These are phyloP conservation scores for Malus sylvestris DNA, from an alignment of 306 rosid genomes.

Conservation along the genomic window DNA sequence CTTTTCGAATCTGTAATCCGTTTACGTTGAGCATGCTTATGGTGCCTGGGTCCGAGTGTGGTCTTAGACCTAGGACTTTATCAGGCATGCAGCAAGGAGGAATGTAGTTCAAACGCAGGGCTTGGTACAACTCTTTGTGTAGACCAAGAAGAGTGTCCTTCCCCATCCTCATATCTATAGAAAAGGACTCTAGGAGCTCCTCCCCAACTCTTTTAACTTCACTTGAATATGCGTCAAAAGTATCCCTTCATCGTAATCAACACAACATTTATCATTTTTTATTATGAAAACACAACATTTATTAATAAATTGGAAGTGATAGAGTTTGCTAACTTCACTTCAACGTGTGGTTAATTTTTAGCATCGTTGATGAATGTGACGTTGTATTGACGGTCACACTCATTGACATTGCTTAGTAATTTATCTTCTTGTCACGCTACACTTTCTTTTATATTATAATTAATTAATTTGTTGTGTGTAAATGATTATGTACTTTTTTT, in stretches of 20 bases:
- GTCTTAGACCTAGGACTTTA: slow-evolving; percentile 31
- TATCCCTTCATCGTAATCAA: slow-evolving; percentile 19
- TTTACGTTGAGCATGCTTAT: slow-evolving; percentile 26
- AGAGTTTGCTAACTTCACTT: too few relatives aligned
- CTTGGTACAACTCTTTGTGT: slow-evolving; percentile 20
- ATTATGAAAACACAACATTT: too few relatives aligned
- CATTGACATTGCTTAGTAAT: too few relatives aligned
- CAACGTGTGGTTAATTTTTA: too few relatives aligned
- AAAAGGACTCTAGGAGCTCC: slow-evolving; percentile 21
- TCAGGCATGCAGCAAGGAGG: slow-evolving; percentile 39
- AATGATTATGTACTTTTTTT: too few relatives aligned
- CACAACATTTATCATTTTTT: neutral
- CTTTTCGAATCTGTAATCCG: slow-evolving; percentile 33
- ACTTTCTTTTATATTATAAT: too few relatives aligned
- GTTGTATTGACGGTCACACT: too few relatives aligned
- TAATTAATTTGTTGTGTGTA: too few relatives aligned
- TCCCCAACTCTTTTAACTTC: slow-evolving; percentile 23
- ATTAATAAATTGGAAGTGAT: too few relatives aligned
- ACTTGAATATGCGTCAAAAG: slow-evolving; percentile 23
- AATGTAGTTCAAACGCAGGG: slow-evolving; percentile 20
- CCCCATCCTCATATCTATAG: slow-evolving; percentile 26
- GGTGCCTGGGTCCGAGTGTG: slow-evolving; percentile 36
- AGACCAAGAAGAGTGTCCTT: slow-evolving; percentile 23
- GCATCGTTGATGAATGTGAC: too few relatives aligned
- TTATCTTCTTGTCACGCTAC: too few relatives aligned